Evolutionary conservation across 495 filamentous ascomycete species (phyloP).

Genomic region (Penicillium simplicissimum): DNA sequence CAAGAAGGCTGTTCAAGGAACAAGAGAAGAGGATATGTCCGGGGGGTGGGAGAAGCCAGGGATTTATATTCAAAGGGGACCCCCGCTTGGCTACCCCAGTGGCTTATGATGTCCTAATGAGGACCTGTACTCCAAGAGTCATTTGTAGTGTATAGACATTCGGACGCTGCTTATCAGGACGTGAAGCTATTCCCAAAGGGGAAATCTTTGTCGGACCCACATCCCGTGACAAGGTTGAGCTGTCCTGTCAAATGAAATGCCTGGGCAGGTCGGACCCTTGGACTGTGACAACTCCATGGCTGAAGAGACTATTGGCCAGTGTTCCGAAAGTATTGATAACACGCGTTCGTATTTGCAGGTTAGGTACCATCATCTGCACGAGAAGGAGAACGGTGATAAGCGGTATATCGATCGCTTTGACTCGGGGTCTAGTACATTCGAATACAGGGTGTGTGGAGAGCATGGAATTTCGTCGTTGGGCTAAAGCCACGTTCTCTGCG

Average conservation of each 20-base stretch:
- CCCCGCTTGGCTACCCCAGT: no score
- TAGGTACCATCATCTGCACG: no score
- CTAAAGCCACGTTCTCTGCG: no score
- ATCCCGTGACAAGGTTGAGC: not conserved
- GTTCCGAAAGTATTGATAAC: not conserved
- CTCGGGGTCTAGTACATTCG: no score
- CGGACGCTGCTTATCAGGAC: slow-evolving; percentile 7
- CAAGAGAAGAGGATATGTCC: not conserved
- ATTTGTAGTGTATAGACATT: not conserved
- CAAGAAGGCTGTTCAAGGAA: not conserved
- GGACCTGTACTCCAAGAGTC: not conserved
- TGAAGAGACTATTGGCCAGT: not conserved
- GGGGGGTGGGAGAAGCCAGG: not conserved
- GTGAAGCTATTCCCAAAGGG: slow-evolving; percentile 26
- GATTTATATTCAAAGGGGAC: not conserved
- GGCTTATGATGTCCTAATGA: not conserved
- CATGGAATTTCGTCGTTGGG: no score
- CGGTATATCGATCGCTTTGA: no score
- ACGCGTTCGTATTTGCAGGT: no score
- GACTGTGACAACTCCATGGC: not conserved
- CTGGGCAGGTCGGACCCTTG: not conserved
- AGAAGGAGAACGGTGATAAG: no score
- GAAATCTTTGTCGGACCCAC: slow-evolving; percentile 38
- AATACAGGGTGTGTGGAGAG: no score
- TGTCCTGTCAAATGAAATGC: not conserved